Percentiles rank a stretch among this genome's conserved stretches.
Conservation (phyloP, 75 land plant species). For the Selaginella moellendorffii region DNA sequence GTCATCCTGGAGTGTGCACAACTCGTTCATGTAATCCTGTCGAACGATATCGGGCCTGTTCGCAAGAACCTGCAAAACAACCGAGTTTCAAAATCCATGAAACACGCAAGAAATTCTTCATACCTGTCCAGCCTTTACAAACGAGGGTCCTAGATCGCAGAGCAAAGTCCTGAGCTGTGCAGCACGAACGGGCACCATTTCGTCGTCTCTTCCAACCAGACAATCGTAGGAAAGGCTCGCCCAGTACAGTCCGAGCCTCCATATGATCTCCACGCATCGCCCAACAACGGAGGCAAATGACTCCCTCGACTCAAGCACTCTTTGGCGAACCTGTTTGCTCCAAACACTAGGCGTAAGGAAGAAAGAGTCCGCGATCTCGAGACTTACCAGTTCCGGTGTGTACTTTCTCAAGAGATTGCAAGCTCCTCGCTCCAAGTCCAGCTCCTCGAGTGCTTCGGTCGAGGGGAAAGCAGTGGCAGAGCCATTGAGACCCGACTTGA, state of each 20-base stretch:
- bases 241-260: conserved; percentile 86
- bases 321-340: conserved; percentile 48
- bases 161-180: conserved; percentile 68
- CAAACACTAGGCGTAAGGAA: not conserved
- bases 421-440: conserved; percentile 91
- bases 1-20: conserved; percentile 95
- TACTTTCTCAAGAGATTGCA: conserved; percentile 89
- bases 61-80: conserved; percentile 60
- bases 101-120: not conserved
- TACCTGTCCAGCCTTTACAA: conserved; percentile 98
- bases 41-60: conserved; percentile 95
- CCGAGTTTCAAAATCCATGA: not conserved
- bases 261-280: conserved; percentile 82
- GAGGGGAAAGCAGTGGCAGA: not conserved
- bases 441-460: conserved; percentile 54
- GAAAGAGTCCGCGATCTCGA: not conserved
- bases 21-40: conserved; percentile 98
- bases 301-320: conserved; percentile 60
- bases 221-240: conserved; percentile 60
- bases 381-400: conserved; percentile 63
- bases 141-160: conserved; percentile 88
- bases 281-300: conserved; percentile 40
- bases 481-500: conserved; percentile 6
- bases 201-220: conserved; percentile 70
- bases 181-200: conserved; percentile 80